Conservation (phyloP, 345 rosid species). For the Nephelium lappaceum region DNA sequence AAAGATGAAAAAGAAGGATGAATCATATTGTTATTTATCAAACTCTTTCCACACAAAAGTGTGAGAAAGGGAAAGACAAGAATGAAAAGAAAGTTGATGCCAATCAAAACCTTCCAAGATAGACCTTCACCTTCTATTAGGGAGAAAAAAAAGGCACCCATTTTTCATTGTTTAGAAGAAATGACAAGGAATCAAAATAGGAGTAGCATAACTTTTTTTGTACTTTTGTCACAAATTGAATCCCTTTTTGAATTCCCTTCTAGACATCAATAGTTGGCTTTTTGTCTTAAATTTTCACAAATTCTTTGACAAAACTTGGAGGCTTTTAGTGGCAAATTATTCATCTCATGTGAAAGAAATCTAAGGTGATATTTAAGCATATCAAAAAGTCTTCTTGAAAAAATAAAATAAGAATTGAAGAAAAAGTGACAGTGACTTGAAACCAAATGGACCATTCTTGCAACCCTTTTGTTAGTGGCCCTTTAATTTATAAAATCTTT, state of each 20-base stretch:
- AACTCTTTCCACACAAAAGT: constrained; percentile 9
- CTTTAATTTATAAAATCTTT: no score
- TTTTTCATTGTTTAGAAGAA: neutral
- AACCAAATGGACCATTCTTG: neutral
- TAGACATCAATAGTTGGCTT: neutral
- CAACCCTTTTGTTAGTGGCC: no score
- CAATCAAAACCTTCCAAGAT: constrained; percentile 9
- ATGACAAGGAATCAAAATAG: neutral
- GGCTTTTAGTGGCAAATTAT: no score
- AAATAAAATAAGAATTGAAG: no score
- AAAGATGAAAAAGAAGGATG: neutral
- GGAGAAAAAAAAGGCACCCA: neutral
- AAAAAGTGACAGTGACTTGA: neutral
- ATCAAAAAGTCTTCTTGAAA: neutral
- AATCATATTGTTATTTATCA: neutral
- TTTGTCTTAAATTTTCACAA: constrained; percentile 3
- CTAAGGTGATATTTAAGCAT: neutral
- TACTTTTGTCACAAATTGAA: neutral
- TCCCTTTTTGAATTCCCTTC: neutral
- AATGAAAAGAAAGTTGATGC: neutral
- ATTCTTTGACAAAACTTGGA: neutral
- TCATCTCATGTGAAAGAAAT: neutral
- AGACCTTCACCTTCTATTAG: constrained; percentile 5
- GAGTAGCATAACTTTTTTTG: neutral
- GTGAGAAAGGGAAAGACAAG: neutral